Evolutionary conservation across 176 grass and related monocot species (phyloP).

Genomic region (Cymbopogon citratus): DNA sequence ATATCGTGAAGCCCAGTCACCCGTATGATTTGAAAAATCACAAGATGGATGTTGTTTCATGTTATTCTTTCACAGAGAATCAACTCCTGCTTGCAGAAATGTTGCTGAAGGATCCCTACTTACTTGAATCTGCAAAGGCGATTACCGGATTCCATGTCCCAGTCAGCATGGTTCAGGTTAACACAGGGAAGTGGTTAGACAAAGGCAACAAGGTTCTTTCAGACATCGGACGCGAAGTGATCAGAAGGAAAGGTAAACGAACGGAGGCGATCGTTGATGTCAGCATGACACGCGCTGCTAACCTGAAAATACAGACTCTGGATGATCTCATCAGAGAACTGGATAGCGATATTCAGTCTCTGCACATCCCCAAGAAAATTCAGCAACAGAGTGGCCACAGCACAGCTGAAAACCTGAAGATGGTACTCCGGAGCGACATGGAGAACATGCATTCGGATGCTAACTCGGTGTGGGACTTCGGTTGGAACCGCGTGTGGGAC

Average conservation of each 20-base stretch:
- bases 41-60: constrained; percentile 17
- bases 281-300: not conserved
- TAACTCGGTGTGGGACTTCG: constrained; percentile 80
- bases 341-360: constrained; percentile 56
- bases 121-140: constrained; percentile 47
- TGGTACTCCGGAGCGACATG: constrained; percentile 62
- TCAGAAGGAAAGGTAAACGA: constrained; percentile 63
- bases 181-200: constrained; percentile 23
- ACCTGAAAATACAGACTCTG: constrained; percentile 25
- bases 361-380: constrained; percentile 38
- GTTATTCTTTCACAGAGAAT: constrained; percentile 51
- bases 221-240: constrained; percentile 51
- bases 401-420: constrained; percentile 31
- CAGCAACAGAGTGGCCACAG: not conserved
- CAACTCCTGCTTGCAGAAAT: constrained; percentile 46
- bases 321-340: constrained; percentile 68
- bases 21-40: not conserved
- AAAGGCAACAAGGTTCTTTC: constrained; percentile 55
- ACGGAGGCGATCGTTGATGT: constrained; percentile 24
- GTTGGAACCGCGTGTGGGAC: constrained; percentile 40
- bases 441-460: constrained; percentile 47
- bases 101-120: constrained; percentile 54
- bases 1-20: not conserved
- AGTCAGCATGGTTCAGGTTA: constrained; percentile 1
- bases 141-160: constrained; percentile 42